Evolutionary conservation across 1,139 yeast species (phyloP), one percentile per base, ranked within the genome.

Genomic region (Yamadazyma kanchanaburiensis): DNA sequence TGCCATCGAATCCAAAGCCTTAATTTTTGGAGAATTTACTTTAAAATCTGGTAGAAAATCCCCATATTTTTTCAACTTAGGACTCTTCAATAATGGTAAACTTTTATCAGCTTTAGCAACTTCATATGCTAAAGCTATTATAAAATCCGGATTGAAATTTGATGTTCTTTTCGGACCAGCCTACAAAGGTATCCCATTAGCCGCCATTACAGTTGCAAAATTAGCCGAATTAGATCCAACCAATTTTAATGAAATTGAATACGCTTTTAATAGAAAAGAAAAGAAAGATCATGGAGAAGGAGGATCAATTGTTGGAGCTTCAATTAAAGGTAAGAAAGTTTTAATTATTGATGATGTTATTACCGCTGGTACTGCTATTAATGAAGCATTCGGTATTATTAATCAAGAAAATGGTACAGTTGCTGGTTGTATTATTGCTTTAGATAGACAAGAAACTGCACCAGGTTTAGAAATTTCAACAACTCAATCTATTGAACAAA

Each of bases 271-370:
- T 63, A 76, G 94, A 64, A 83, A 84, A 64, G 98, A 91, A 60
- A 86, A 84, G 71, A 91, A 91, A 63, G 96, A 89, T 51, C 98
- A 91, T 56, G 98, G 98, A 32, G 98, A 91, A 65, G 98, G 98
- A 40, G 98, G 98, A 12, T 75, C 76, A 37, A 85, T 91, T 49
- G 98, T 91, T 23, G 98, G 98, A 20, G 77, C 86, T 26, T 60
- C 76, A 4, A 71, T 91, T 47, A 70, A 72, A 38, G 84, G 75
- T 33, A 83, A 88, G 58, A 72, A 70, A 39, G 76, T 88, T 20
- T 67, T 91, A 49, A 83, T 91, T 48, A 87, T 91, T 42, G 98
- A 91, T 58, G 98, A 91, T 51, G 97, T 91, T 29, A 89, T 91
- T 79, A 91, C 97, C 37, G 97, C 98, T 3, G 98, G 98, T 23